Conservation (phyloP, 2,329 filamentous ascomycete species). For the Delphinella strobiligena region DNA sequence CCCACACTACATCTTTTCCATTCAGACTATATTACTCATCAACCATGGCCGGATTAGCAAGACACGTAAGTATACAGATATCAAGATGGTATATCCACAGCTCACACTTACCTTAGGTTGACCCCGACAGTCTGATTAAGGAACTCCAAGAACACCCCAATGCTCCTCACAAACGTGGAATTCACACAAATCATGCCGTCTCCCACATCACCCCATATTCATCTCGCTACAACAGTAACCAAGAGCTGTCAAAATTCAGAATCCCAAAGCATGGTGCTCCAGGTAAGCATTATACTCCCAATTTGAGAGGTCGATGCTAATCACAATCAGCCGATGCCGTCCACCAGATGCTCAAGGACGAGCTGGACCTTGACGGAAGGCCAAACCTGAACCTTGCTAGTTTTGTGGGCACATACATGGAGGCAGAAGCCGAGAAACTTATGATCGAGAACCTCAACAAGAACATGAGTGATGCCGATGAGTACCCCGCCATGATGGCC, state of each 20-base stretch:
- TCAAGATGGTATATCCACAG: not conserved
- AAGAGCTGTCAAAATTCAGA: slow-evolving; percentile 47
- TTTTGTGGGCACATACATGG: slow-evolving; percentile 63
- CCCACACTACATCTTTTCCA: not conserved
- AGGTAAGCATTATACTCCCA: not conserved
- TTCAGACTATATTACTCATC: not conserved
- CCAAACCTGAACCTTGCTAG: slow-evolving; percentile 58
- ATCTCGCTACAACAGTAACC: slow-evolving; percentile 42
- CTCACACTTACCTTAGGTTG: slow-evolving; percentile 8
- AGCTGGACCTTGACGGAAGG: slow-evolving; percentile 51
- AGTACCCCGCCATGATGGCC: slow-evolving; percentile 39
- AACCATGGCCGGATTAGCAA: slow-evolving; percentile 37
- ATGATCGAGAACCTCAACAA: slow-evolving; percentile 59
- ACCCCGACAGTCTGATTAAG: slow-evolving; percentile 39
- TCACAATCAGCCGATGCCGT: slow-evolving; percentile 41
- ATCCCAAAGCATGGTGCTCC: slow-evolving; percentile 47
- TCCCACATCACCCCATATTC: slow-evolving; percentile 46
- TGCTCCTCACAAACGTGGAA: slow-evolving; percentile 24
- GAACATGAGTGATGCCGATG: slow-evolving; percentile 60
- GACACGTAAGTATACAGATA: slow-evolving; percentile 29
- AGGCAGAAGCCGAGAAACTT: slow-evolving; percentile 47
- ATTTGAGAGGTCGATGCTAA: not conserved
- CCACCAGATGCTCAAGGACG: slow-evolving; percentile 47
- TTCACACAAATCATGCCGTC: slow-evolving; percentile 26
- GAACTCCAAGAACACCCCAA: slow-evolving; percentile 36